Evolutionary conservation across 352 stramenopile genomes (phyloP).

Genomic region (Phytophthora pisi): DNA sequence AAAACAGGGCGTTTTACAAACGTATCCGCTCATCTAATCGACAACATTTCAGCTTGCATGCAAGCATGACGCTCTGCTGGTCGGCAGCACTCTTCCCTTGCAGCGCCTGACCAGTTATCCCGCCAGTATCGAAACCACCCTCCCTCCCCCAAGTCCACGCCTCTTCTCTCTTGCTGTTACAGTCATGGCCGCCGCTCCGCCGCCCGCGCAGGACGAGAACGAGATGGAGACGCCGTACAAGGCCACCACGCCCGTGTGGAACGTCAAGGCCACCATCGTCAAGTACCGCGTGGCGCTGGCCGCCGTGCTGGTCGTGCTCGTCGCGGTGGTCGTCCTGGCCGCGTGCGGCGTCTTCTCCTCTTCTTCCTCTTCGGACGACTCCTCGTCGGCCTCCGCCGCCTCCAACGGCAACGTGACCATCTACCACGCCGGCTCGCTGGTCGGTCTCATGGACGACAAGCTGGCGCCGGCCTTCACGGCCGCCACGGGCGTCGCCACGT

Average conservation of each 20-base stretch:
- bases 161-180: background rate
- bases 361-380: constrained; percentile 12
- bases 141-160: background rate
- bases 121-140: constrained; percentile 1
- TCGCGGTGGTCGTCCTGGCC: constrained; percentile 32
- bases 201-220: constrained; percentile 16
- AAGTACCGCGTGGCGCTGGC: constrained; percentile 40
- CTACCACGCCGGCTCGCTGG: constrained; percentile 39
- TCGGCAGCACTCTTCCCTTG: background rate
- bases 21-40: constrained; percentile 11
- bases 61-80: constrained; percentile 14
- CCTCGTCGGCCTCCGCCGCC: constrained; percentile 9
- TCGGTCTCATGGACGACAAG: constrained; percentile 38
- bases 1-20: background rate
- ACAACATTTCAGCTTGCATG: constrained; percentile 21
- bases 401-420: constrained; percentile 36
- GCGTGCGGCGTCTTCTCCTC: constrained; percentile 35
- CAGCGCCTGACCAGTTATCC: background rate
- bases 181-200: constrained; percentile 6
- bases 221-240: constrained; percentile 36
- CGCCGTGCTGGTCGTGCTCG: constrained; percentile 25
- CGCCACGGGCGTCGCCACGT: constrained; percentile 34
- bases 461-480: constrained; percentile 35
- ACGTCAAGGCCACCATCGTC: constrained; percentile 39
- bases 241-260: constrained; percentile 35